phyloP scores from a whole-genome alignment of 352 stramenopile species.

The Phytophthora megakarya region DNA sequence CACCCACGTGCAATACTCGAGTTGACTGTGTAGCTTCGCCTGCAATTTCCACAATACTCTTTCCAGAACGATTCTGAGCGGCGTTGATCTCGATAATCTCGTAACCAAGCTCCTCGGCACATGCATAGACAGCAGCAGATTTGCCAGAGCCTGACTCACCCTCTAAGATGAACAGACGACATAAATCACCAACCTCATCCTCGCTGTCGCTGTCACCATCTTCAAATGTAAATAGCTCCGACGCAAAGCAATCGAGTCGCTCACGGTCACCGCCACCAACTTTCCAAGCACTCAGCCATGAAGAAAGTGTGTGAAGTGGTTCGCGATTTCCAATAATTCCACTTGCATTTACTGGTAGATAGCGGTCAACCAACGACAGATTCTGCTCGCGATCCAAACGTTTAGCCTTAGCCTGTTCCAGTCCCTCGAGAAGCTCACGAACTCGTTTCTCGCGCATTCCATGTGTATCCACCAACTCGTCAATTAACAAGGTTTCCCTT shows the following conservation, averaged over 20 bases:
- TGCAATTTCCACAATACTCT: conserved; percentile 71
- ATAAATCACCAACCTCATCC: conserved; percentile 60
- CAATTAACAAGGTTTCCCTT: conserved; percentile 48
- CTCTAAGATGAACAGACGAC: conserved; percentile 74
- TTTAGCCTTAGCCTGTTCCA: conserved; percentile 53
- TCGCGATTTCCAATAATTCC: conserved; percentile 77
- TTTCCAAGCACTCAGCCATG: conserved; percentile 83
- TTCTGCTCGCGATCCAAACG: conserved; percentile 55
- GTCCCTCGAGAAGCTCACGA: conserved; percentile 49
- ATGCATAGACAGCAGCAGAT: conserved; percentile 80
- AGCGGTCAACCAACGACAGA: conserved; percentile 70
- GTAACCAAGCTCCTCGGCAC: conserved; percentile 79
- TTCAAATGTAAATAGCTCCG: conserved; percentile 73
- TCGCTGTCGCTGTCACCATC: conserved; percentile 62
- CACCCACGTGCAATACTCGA: conserved; percentile 64
- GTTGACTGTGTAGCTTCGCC: conserved; percentile 87
- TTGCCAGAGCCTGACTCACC: conserved; percentile 76
- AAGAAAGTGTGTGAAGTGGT: conserved; percentile 59
- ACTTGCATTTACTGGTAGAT: conserved; percentile 55
- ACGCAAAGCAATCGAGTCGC: conserved; percentile 53
- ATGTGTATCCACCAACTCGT: conserved; percentile 57
- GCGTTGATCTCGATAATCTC: conserved; percentile 89
- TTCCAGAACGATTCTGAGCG: conserved; percentile 70
- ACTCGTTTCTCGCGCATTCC: conserved; percentile 62
- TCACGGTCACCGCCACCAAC: conserved; percentile 48